Evolutionary conservation across 768 basidiomycete species (phyloP).

Genomic region (Kwoniella pini): DNA sequence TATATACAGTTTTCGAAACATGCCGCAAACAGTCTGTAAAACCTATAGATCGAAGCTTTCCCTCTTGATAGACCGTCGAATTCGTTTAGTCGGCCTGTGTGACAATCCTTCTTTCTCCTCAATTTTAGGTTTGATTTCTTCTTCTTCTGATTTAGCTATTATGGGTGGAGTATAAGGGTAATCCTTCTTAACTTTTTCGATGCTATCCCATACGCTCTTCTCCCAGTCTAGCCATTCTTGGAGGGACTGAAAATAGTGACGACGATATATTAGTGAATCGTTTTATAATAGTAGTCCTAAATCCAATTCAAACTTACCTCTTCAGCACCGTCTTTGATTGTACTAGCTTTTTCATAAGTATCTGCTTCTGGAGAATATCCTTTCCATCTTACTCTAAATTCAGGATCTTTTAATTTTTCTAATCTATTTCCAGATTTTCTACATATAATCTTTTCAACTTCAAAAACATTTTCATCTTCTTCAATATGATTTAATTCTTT

Average conservation of each 20-base stretch:
- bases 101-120: too few species aligned
- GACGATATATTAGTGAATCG: not conserved
- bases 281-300: too few species aligned
- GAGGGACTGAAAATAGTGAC: conserved; percentile 17
- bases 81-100: too few species aligned
- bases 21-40: too few species aligned
- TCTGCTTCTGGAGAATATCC: conserved; percentile 40
- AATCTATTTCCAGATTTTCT: conserved; percentile 21
- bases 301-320: too few species aligned
- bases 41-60: too few species aligned
- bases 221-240: conserved; percentile 40
- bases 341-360: conserved; percentile 31
- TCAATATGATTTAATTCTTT: conserved; percentile 6
- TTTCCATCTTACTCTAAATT: conserved; percentile 40
- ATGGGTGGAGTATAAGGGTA: conserved; percentile 5
- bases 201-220: conserved; percentile 20
- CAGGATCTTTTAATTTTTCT: conserved; percentile 15
- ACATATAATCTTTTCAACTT: conserved; percentile 33
- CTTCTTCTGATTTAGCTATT: not conserved
- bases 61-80: too few species aligned
- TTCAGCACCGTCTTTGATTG: conserved; percentile 20
- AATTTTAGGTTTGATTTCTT: not conserved
- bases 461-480: conserved; percentile 26
- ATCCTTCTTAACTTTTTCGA: conserved; percentile 24
- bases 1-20: too few species aligned